phyloP scores from a whole-genome alignment of 371 early-diverging fungal genomes.

The Zopfochytrium polystomum region DNA sequence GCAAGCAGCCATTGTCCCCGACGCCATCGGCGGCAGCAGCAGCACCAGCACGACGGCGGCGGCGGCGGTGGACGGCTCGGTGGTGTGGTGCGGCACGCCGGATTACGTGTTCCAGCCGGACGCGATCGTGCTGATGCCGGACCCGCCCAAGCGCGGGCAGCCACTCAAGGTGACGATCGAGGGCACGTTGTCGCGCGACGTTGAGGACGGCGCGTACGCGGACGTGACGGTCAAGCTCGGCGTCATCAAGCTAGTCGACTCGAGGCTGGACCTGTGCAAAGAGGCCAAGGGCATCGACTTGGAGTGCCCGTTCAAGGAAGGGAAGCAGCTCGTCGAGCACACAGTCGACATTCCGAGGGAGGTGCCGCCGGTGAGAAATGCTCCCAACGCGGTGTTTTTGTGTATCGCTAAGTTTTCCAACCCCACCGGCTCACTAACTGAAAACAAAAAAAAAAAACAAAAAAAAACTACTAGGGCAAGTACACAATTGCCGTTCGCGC shows the following conservation, averaged over 20 bases:
- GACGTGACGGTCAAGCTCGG: conserved; percentile 48
- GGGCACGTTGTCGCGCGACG: conserved; percentile 35
- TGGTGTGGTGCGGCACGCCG: conserved; percentile 23
- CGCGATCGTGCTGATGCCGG: conserved; percentile 35
- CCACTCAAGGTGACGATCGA: conserved; percentile 30
- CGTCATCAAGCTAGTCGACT: conserved; percentile 45
- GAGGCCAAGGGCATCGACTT: conserved; percentile 35
- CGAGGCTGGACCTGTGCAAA: conserved; percentile 40
- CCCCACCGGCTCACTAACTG: neutral
- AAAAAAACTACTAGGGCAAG: conserved; percentile 31
- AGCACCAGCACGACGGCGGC: too few species aligned
- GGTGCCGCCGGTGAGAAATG: conserved; percentile 40
- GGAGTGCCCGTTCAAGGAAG: conserved; percentile 46
- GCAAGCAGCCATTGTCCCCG: too few species aligned
- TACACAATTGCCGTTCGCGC: conserved; percentile 38
- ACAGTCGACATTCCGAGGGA: conserved; percentile 44
- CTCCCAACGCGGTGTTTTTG: neutral
- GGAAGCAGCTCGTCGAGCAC: conserved; percentile 31
- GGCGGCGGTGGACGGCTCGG: neutral
- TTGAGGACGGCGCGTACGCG: conserved; percentile 37
- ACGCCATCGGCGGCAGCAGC: too few species aligned
- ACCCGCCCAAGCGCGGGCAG: conserved; percentile 45
- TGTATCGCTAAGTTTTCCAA: neutral
- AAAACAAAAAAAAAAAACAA: too few species aligned
- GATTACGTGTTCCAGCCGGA: conserved; percentile 37